phyloP scores from a whole-genome alignment of 768 basidiomycete genomes.

The Plicaturopsis crispa region DNA sequence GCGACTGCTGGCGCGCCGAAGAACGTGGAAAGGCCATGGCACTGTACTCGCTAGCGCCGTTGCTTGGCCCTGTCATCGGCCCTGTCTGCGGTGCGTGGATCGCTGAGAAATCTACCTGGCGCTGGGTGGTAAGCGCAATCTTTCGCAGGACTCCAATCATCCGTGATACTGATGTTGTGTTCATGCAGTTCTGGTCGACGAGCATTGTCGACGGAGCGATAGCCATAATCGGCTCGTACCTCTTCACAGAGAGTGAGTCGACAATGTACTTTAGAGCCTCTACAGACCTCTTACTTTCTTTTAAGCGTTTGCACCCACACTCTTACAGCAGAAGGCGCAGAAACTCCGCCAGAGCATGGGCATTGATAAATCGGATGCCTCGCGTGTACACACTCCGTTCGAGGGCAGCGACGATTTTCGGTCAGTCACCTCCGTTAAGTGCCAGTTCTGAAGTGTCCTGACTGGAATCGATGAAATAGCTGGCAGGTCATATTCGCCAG shows the following conservation, averaged over 20 bases:
- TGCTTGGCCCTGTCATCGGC: constrained; percentile 62
- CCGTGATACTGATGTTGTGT: no score
- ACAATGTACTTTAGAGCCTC: no score
- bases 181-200: constrained; percentile 68
- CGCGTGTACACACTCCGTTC: constrained; percentile 39
- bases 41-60: constrained; percentile 56
- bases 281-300: no score
- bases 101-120: no score
- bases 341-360: constrained; percentile 36
- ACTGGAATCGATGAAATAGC: no score
- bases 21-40: constrained; percentile 62
- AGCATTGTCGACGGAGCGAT: constrained; percentile 47
- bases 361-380: constrained; percentile 31
- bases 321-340: constrained; percentile 34
- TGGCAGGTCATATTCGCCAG: constrained; percentile 43
- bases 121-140: constrained; percentile 49
- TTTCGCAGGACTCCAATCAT: constrained; percentile 84
- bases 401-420: constrained; percentile 29
- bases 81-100: constrained; percentile 53
- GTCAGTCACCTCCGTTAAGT: no score
- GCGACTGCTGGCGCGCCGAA: constrained; percentile 53
- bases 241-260: constrained; percentile 57
- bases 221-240: constrained; percentile 48
- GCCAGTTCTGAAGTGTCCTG: no score
- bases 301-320: constrained; percentile 21